phyloP scores from a whole-genome alignment of 768 basidiomycete genomes.

The Boletellus sp. region DNA sequence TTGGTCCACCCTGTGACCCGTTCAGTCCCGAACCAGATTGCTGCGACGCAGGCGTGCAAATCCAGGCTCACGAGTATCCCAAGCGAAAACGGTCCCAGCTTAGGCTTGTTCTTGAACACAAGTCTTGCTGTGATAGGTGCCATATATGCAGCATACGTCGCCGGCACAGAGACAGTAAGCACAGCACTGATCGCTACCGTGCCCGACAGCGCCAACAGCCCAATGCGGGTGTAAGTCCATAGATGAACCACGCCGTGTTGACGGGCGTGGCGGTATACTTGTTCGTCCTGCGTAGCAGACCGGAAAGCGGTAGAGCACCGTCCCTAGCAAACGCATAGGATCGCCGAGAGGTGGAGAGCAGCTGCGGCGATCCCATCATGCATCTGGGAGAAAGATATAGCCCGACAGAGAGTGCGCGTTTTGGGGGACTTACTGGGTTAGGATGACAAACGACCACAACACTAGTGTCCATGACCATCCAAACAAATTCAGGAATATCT shows the following conservation, averaged over 20 bases:
- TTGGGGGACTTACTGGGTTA: constrained; percentile 37
- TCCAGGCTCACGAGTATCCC: constrained; percentile 35
- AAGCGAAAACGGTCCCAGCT: constrained; percentile 44
- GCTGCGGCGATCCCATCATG: constrained; percentile 41
- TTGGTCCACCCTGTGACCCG: constrained; percentile 43
- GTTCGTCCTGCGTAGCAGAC: constrained; percentile 50
- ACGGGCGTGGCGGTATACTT: constrained; percentile 48
- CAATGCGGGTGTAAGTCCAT: constrained; percentile 41
- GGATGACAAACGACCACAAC: constrained; percentile 50
- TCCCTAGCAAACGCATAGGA: constrained; percentile 55
- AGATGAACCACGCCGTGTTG: constrained; percentile 55
- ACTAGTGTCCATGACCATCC: constrained; percentile 41
- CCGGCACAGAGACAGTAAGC: constrained; percentile 45
- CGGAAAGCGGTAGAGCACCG: constrained; percentile 56
- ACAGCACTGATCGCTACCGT: constrained; percentile 52
- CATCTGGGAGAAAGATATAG: constrained; percentile 23
- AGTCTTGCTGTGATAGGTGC: constrained; percentile 50
- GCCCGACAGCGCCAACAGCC: constrained; percentile 51
- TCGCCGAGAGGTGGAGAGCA: constrained; percentile 50
- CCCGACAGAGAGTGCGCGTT: neutral
- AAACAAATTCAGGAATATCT: constrained; percentile 38
- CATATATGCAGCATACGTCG: constrained; percentile 40
- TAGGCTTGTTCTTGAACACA: constrained; percentile 41
- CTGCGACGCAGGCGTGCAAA: neutral
- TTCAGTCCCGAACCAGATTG: neutral